Percentiles rank a stretch among this genome's conserved stretches.
These are phyloP conservation scores for Isabelozyma gotoi DNA, from an alignment of 805 yeast genomes.

Conservation along the genomic window DNA sequence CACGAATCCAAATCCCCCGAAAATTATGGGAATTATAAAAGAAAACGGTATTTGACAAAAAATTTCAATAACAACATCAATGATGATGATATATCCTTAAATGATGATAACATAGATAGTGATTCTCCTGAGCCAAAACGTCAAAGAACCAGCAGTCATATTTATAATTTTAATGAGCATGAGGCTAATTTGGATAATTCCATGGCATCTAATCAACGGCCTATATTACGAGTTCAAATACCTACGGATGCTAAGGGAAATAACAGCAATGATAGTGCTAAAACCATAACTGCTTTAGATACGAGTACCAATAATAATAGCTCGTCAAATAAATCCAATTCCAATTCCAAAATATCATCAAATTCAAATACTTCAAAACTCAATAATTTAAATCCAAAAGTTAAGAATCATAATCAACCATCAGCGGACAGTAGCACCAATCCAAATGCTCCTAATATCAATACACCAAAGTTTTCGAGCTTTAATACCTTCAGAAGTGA, in stretches of 20 bases:
- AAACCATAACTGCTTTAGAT: conserved; percentile 46
- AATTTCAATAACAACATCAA: conserved; percentile 7
- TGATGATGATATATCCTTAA: conserved; percentile 21
- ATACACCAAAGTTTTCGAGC: conserved; percentile 16
- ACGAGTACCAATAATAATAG: conserved; percentile 9
- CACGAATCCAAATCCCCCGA: conserved; percentile 64
- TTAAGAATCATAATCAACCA: background rate
- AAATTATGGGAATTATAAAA: conserved; percentile 62
- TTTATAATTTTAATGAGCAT: conserved; percentile 1
- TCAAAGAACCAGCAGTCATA: conserved; percentile 10
- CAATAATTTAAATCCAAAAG: background rate
- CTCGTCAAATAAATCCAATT: conserved; percentile 1
- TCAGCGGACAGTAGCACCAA: conserved; percentile 1
- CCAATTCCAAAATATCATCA: background rate
- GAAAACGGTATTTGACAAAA: conserved; percentile 28
- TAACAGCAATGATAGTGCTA: conserved; percentile 35
- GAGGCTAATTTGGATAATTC: conserved; percentile 4
- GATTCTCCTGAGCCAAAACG: conserved; percentile 37
- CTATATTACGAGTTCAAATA: conserved; percentile 64
- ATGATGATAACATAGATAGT: conserved; percentile 33
- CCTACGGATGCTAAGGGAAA: conserved; percentile 47
- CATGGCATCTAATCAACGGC: conserved; percentile 38
- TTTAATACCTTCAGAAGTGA: conserved; percentile 28
- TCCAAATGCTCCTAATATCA: conserved; percentile 11
- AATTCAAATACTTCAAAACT: background rate